These are phyloP conservation scores for Aspergillus egyptiacus DNA, from an alignment of 495 filamentous ascomycete species.

Conservation along the genomic window DNA sequence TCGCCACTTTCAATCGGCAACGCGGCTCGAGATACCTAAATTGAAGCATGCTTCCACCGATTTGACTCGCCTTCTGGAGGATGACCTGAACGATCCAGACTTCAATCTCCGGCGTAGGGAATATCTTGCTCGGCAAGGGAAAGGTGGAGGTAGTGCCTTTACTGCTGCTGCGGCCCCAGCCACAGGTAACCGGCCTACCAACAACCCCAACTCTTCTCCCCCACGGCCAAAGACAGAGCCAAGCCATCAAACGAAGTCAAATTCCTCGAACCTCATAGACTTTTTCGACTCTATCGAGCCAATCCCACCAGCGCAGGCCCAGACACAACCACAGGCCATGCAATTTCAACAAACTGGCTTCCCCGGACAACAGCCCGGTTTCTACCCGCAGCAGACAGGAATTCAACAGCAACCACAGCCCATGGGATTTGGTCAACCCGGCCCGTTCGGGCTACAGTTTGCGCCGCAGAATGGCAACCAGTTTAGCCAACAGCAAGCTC, in stretches of 20 bases:
- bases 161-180: constrained; percentile 18
- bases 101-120: constrained; percentile 92
- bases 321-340: constrained; percentile 27
- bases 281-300: constrained; percentile 96
- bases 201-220: constrained; percentile 15
- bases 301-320: constrained; percentile 71
- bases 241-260: constrained; percentile 41
- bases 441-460: constrained; percentile 38
- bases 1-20: constrained; percentile 83
- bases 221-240: constrained; percentile 25
- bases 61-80: constrained; percentile 80
- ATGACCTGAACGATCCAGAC: constrained; percentile 91
- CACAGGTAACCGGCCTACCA: constrained; percentile 20
- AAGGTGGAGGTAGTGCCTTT: constrained; percentile 43
- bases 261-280: constrained; percentile 84
- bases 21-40: constrained; percentile 90
- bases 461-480: constrained; percentile 47
- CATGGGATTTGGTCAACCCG: constrained; percentile 20
- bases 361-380: constrained; percentile 25
- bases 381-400: constrained; percentile 30
- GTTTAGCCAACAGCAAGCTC: constrained; percentile 45
- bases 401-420: constrained; percentile 25
- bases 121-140: constrained; percentile 80
- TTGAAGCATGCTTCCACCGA: constrained; percentile 95
- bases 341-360: constrained; percentile 9